Base-by-base conservation (phyloP, 345 rosid genomes). In the Eucalyptus fibrosa region DNA sequence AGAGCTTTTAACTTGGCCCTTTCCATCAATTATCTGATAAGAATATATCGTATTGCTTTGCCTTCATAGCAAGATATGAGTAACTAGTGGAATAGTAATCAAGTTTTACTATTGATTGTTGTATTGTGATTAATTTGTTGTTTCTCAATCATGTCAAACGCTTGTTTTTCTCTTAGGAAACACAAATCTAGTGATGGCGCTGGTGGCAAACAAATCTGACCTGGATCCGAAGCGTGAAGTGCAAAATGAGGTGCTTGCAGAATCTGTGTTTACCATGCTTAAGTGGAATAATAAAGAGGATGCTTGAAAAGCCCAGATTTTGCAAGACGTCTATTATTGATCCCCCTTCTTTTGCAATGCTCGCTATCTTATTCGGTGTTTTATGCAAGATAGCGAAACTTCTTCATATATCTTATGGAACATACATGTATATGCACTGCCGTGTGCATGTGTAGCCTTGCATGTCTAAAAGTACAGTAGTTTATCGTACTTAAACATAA, bases 191-290 rank as follows among this genome's bases (percentile, higher is more conserved):
- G 92, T 93, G 23, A 92, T 92, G 93, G 93, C 93, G 7, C 90
- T 92, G 91, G 94, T 92, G 85, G 94, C 92, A 15, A 93, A 92
- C 88, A 92, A 93, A 82, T 91, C 88, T 42, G 93, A 93, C 88
- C 89, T 93, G 89, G 92, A 89, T 85, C 81, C 89, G 0, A 88
- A 72, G 82, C 92, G 94, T 81, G 93, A 92, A 87, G 95, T 93
- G 86, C 89, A 87, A 85, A 91, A 69, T 67, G 91, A 93, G 94
- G 95, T 92, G 34, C 14, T 86, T 17, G 4, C 51, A 49, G 5
- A 37, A 18, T 45, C 62, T 45, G 13, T 72, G 44, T 42, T 69
- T 47, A 34, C 47, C 53, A 8, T 62, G 30, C 19, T 30, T 67
- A 26, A 59, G 81, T 72, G 40, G 13, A 32, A 86, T 51, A 90